phyloP scores from a whole-genome alignment of 148 eudicot genomes.

The Rhododendron williamsianum region DNA sequence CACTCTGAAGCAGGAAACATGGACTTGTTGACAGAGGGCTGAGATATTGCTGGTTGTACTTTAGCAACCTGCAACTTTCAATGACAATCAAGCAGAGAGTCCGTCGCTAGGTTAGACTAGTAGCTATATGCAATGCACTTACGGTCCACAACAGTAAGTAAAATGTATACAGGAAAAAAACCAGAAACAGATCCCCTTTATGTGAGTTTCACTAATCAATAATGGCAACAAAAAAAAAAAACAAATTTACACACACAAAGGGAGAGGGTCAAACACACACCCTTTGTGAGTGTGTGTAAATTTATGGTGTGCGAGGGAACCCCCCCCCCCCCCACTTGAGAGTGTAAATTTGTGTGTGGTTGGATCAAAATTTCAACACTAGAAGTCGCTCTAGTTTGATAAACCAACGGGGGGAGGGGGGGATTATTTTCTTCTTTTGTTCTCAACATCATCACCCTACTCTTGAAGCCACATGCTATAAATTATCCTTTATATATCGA shows the following conservation, averaged over 20 bases:
- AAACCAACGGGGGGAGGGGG: background rate
- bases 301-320: background rate
- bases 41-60: slow-evolving; percentile 43
- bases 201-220: background rate
- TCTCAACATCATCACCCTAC: background rate
- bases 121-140: background rate
- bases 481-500: too few species aligned
- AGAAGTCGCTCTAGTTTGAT: background rate
- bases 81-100: slow-evolving; percentile 13
- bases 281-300: background rate
- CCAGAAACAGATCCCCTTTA: background rate
- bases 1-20: slow-evolving; percentile 52
- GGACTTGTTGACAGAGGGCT: slow-evolving; percentile 36
- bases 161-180: background rate
- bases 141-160: background rate
- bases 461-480: background rate
- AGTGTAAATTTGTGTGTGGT: background rate
- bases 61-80: slow-evolving; percentile 73
- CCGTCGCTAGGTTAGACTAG: slow-evolving; percentile 12
- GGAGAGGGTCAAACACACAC: background rate
- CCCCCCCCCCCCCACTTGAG: background rate
- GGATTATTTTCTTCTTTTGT: background rate
- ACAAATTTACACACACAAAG: background rate
- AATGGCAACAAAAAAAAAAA: too few species aligned
- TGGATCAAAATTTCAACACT: background rate